Percentiles rank a stretch among this genome's conserved stretches.
Evolutionary conservation across 2,329 filamentous ascomycete genomes (phyloP).

Genomic region (Raffaelea deltoideospora): DNA sequence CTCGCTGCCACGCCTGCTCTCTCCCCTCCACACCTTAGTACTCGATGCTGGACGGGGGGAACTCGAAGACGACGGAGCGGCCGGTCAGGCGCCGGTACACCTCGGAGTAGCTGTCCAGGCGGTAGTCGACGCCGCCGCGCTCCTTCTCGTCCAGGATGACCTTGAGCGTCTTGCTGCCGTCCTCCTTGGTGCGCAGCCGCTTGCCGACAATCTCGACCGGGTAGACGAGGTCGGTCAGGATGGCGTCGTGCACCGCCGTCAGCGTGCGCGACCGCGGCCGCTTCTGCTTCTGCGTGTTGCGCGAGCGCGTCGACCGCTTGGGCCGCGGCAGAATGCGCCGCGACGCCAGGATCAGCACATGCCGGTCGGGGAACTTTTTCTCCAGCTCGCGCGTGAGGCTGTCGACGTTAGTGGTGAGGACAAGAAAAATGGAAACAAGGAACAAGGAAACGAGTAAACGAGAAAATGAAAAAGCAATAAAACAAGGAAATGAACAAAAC

Average conservation of each 20-base stretch:
- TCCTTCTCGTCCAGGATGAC: constrained; percentile 99
- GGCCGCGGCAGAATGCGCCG: constrained; percentile 97
- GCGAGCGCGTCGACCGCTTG: constrained; percentile 93
- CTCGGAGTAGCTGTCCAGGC: constrained; percentile 98
- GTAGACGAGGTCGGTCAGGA: constrained; percentile 96
- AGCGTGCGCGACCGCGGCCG: constrained; percentile 94
- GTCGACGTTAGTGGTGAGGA: neutral
- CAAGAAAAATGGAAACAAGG: too few relatives aligned
- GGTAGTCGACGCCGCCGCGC: constrained; percentile 97
- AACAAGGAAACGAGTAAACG: too few relatives aligned
- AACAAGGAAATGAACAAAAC: constrained; percentile 16
- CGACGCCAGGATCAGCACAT: constrained; percentile 96
- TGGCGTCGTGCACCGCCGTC: constrained; percentile 96
- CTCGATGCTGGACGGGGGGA: constrained; percentile 73
- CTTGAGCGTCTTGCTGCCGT: constrained; percentile 97
- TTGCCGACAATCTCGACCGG: constrained; percentile 99
- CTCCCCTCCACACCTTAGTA: too few relatives aligned
- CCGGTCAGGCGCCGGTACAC: constrained; percentile 97
- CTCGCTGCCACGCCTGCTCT: too few relatives aligned
- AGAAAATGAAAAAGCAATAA: neutral
- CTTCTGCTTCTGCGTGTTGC: constrained; percentile 97
- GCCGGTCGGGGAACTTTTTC: constrained; percentile 99
- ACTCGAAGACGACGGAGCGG: constrained; percentile 95
- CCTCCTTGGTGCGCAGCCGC: constrained; percentile 96
- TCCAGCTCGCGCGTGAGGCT: constrained; percentile 99